These are phyloP conservation scores for Dimargaris xerosporica DNA, from an alignment of 192 early-diverging fungal genomes.

Conservation along the genomic window DNA sequence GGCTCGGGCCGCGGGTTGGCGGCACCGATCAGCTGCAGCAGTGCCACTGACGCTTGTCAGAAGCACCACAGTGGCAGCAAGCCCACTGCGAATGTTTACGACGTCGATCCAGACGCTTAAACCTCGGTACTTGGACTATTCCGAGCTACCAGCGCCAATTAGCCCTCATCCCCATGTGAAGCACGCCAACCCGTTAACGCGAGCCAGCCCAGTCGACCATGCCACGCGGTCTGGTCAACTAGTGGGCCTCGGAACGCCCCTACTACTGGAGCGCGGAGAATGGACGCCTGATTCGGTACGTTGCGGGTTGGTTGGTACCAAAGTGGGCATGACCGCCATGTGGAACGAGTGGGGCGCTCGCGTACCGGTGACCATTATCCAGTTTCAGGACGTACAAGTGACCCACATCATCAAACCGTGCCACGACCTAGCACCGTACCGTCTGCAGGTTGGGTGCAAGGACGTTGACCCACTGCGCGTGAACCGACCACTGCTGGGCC, in stretches of 20 bases:
- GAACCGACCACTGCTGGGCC: conserved; percentile 53
- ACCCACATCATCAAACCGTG: conserved; percentile 34
- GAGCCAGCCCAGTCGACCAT: background rate
- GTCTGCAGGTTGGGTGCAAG: conserved; percentile 53
- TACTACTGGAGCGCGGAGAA: background rate
- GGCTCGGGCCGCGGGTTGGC: no score
- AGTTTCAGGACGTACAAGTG: conserved; percentile 59
- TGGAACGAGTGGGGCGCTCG: conserved; percentile 90
- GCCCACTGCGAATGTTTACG: background rate
- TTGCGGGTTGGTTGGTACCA: conserved; percentile 70
- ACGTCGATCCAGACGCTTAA: background rate
- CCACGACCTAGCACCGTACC: conserved; percentile 16
- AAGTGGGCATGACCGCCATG: conserved; percentile 88
- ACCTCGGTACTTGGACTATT: background rate
- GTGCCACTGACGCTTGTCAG: no score
- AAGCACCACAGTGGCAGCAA: no score
- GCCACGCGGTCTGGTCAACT: background rate
- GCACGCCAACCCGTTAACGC: background rate
- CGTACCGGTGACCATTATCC: conserved; percentile 72
- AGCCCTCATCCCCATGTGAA: background rate
- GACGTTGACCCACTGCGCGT: conserved; percentile 42
- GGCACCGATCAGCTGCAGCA: no score
- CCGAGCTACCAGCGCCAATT: background rate
- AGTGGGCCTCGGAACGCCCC: background rate
- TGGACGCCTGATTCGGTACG: conserved; percentile 39